Evolutionary conservation across 306 rosid species (phyloP), one percentile per base, ranked within the genome.

Genomic region (Cyclanthera cordifolia): DNA sequence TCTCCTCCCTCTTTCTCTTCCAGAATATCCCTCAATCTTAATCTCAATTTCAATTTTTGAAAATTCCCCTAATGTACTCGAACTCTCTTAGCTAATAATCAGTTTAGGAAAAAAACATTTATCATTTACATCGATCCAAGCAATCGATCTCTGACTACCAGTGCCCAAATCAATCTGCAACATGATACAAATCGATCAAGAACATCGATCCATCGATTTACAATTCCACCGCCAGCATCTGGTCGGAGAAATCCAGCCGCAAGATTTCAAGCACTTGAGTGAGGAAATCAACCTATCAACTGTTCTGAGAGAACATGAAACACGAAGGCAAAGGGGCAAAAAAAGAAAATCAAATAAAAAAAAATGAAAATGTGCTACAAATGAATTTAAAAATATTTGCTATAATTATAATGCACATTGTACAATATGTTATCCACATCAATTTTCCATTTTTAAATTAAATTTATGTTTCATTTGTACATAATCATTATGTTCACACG

Each of bases 91-190:
- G 32, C 79, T 53, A 13, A 83, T 3, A 30, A 85, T 85, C n/a
- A 27, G 23, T 54, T 4, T 65, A 1, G 91, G 91, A 61, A 88
- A 85, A 60, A 88, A 85, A 23, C 77, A 74, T 60, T 70, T 78
- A 2, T 78, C 81, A 3, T 70, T 51, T 20, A 80, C 69, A 27
- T 88, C 89, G 37, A 85, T 71, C 95, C 95, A 88, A 19, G 95
- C 80, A 60, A 88, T 80, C 12, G 89, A 88, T 49, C 95, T 59
- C 69, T 75, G 83, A 14, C 25, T 63, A 20, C 81, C 86, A 2
- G 81, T 71, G 2, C 41, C 59, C 5, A 70, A 34, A 46, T 88
- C 84, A 43, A 79, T 71, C 79, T 80, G 86, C 39, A 85, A 17
- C 95, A 88, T 88, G 80, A 2, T 72, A 27, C 30, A 88, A 82